These are phyloP conservation scores for Annulohypoxylon stygium DNA, from an alignment of 495 filamentous ascomycete species.

Conservation along the genomic window DNA sequence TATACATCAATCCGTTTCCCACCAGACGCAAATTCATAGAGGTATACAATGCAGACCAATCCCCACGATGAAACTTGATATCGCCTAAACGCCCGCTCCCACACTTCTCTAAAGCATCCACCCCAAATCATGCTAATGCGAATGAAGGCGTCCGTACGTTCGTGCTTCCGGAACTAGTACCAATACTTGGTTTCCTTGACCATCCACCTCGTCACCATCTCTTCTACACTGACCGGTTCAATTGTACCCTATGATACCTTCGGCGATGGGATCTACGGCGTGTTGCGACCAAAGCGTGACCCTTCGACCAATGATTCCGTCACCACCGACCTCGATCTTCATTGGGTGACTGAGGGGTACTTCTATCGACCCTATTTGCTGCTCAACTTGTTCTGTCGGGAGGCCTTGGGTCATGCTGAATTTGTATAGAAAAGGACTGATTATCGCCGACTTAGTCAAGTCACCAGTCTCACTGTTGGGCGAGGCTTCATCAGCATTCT, in stretches of 20 bases:
- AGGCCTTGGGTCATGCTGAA: slow-evolving; percentile 43
- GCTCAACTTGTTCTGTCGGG: not conserved
- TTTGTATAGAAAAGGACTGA: slow-evolving; percentile 54
- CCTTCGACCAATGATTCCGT: slow-evolving; percentile 63
- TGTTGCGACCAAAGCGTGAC: slow-evolving; percentile 55
- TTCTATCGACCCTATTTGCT: slow-evolving; percentile 40
- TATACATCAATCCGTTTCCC: not conserved
- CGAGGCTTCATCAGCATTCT: not conserved
- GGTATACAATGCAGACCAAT: slow-evolving; percentile 6
- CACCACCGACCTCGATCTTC: slow-evolving; percentile 55
- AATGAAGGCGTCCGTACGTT: not conserved
- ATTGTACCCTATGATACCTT: slow-evolving; percentile 64
- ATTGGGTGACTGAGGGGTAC: slow-evolving; percentile 52
- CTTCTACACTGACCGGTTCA: slow-evolving; percentile 21
- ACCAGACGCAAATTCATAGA: not conserved
- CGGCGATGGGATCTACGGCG: slow-evolving; percentile 51
- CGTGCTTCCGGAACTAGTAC: not conserved
- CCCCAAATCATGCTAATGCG: not conserved
- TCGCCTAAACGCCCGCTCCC: not conserved
- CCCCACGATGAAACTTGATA: not conserved
- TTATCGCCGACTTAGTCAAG: slow-evolving; percentile 45
- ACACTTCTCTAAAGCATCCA: not conserved
- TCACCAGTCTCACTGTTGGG: slow-evolving; percentile 56
- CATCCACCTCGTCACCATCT: not conserved
- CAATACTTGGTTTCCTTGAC: not conserved